Base-by-base conservation (phyloP, 768 basidiomycete genomes). In the Gymnopilus junonius region DNA sequence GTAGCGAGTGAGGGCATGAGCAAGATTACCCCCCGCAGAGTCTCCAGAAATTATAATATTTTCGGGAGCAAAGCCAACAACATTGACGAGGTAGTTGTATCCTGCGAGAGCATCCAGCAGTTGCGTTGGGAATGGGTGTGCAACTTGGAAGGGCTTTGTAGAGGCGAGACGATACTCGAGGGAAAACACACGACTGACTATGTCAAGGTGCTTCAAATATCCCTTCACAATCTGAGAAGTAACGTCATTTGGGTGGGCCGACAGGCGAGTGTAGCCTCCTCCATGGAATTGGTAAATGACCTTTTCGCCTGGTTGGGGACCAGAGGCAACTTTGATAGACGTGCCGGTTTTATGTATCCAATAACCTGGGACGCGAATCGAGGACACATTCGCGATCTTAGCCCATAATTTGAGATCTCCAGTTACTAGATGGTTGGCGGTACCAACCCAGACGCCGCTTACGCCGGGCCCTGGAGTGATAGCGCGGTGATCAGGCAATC, bases 1-100 rank as follows among this genome's bases (percentile, higher is more conserved):
- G 65, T 89, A 88, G 4, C 87, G 86, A 8, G 79, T 82, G 43
- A 91, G 79, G 0, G 87, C 86, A 34, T 86, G 79, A 0, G 86
- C 85, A 25, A 93, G 83, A 73, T 93, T 90, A 4, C 82, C 93
- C 2, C 93, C 92, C 0, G 92, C 91, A 1, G 90, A 93, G 71
- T 94, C 92, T 2, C 92, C 93, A 20, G 79, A 79, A 21, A 93
- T 54, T 58, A 91, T 80, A 69, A 94, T 88, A 67, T 91, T 76
- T 17, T 77, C 72, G 0, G 91, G 84, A 1, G 78, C 65, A 70
- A 91, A 87, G 0, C 86, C 84, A 27, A 89, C 76, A 8, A 69
- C 75, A 53, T 83, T 77, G 37, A 90, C 79, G 21, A 93, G 87
- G 72, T 93, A 89, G 48, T 82, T 75, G 73, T 93, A 95, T 7